Evolutionary conservation across 129 eudicot genomes (phyloP).

Genomic region (Lactuca sativa): DNA sequence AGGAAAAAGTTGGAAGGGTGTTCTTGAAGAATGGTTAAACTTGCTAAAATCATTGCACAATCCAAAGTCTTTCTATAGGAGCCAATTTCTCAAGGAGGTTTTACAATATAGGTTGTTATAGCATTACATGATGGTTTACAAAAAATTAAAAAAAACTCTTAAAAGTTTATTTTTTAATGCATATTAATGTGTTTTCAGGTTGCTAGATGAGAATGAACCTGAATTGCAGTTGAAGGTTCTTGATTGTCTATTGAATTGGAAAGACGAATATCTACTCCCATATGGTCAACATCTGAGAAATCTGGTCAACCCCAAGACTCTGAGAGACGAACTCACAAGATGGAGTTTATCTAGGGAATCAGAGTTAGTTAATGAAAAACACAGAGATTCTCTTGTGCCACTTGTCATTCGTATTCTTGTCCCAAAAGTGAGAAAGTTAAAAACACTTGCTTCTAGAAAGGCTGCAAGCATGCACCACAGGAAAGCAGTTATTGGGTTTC

Average conservation of each 20-base stretch:
- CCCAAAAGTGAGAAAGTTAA: constrained; percentile 79
- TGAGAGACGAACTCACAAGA: constrained; percentile 84
- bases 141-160: not conserved
- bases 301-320: constrained; percentile 55
- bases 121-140: not conserved
- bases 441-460: constrained; percentile 79
- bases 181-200: constrained; percentile 42
- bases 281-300: constrained; percentile 73
- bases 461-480: constrained; percentile 68
- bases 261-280: constrained; percentile 61
- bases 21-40: constrained; percentile 81
- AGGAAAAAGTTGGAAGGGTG: constrained; percentile 78
- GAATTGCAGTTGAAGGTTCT: constrained; percentile 78
- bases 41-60: constrained; percentile 63
- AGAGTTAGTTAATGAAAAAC: constrained; percentile 46
- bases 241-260: constrained; percentile 88
- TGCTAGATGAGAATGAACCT: constrained; percentile 84
- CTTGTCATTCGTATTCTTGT: constrained; percentile 63
- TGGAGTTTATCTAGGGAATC: constrained; percentile 90
- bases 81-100: constrained; percentile 72
- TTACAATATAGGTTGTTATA: constrained; percentile 61
- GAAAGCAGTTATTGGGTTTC: constrained; percentile 78
- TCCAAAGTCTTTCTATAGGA: constrained; percentile 58
- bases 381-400: constrained; percentile 68
- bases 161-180: not conserved